Evolutionary conservation across 129 eudicot species (phyloP).

Genomic region (Saussurea involucrata): DNA sequence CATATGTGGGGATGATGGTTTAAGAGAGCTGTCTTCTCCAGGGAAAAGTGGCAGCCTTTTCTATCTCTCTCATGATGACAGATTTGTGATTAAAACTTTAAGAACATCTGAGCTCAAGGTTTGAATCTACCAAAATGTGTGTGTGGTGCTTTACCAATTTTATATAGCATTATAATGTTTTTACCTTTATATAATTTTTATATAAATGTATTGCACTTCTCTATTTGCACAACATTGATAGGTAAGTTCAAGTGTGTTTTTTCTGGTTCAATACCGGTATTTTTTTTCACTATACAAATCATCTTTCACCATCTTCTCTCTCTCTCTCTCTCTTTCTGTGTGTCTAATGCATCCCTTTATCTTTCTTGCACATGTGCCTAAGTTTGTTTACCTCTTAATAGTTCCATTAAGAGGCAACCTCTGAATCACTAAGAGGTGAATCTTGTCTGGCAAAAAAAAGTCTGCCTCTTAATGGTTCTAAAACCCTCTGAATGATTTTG

Average conservation of each 20-base stretch:
- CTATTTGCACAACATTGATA: neutral
- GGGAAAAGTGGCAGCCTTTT: slow-evolving; percentile 95
- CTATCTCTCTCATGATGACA: slow-evolving; percentile 75
- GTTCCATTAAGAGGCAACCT: too few species aligned
- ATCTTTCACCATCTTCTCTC: too few species aligned
- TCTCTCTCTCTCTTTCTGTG: too few species aligned
- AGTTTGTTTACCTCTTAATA: too few species aligned
- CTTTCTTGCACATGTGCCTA: too few species aligned
- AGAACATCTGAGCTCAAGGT: slow-evolving; percentile 71
- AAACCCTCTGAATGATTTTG: too few species aligned
- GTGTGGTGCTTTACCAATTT: neutral
- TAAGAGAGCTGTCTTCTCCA: slow-evolving; percentile 66
- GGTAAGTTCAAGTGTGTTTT: neutral
- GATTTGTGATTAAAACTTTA: slow-evolving; percentile 77
- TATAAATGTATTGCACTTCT: neutral
- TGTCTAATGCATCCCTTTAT: too few species aligned
- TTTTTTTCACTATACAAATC: too few species aligned
- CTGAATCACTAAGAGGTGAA: too few species aligned
- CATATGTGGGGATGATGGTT: slow-evolving; percentile 90
- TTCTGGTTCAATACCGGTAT: too few species aligned
- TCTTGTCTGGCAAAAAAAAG: too few species aligned
- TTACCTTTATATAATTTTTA: neutral
- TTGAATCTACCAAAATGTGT: neutral
- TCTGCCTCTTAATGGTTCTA: too few species aligned
- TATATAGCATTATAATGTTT: neutral